Percentiles rank a stretch among this genome's conserved stretches.
Evolutionary conservation across 1,139 yeast species (phyloP).

Genomic region (Kluyveromyces marxianus): DNA sequence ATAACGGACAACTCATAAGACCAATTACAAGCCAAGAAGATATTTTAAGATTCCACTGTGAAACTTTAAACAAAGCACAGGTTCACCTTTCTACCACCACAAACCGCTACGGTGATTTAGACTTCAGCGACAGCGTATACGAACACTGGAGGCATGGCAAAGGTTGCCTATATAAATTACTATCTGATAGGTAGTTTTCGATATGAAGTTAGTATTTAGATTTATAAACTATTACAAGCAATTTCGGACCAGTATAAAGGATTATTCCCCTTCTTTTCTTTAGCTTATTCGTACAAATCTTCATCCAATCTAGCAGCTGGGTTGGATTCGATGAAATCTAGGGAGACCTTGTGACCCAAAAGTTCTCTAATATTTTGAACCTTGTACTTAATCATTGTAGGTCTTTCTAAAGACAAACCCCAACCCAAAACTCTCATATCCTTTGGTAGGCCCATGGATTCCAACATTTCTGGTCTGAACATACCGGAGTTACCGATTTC

Average conservation of each 20-base stretch:
- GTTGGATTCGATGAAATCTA: slow-evolving; percentile 89
- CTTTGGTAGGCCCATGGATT: slow-evolving; percentile 94
- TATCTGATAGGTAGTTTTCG: slow-evolving; percentile 1
- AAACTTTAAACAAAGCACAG: slow-evolving; percentile 21
- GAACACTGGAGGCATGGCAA: slow-evolving; percentile 10
- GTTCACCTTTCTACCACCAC: slow-evolving; percentile 23
- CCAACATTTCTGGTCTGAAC: slow-evolving; percentile 99
- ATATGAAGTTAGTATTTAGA: slow-evolving; percentile 1
- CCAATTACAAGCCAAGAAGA: slow-evolving; percentile 21
- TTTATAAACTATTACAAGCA: slow-evolving; percentile 4
- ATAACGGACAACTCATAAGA: slow-evolving; percentile 19
- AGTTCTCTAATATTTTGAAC: slow-evolving; percentile 92
- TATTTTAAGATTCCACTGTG: slow-evolving; percentile 20
- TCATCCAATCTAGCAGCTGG: slow-evolving; percentile 97
- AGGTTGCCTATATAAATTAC: slow-evolving; percentile 7
- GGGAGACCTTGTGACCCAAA: slow-evolving; percentile 87
- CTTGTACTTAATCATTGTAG: slow-evolving; percentile 97
- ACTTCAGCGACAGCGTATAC: slow-evolving; percentile 16
- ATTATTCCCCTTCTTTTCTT: neutral
- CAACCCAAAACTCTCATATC: slow-evolving; percentile 93
- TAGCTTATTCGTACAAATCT: slow-evolving; percentile 37
- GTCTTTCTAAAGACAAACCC: slow-evolving; percentile 96
- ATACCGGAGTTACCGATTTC: slow-evolving; percentile 99
- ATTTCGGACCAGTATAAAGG: neutral
- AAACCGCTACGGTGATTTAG: slow-evolving; percentile 25